These are phyloP conservation scores for Hortiboletus rubellus DNA, from an alignment of 1,284 basidiomycete species.

Conservation along the genomic window DNA sequence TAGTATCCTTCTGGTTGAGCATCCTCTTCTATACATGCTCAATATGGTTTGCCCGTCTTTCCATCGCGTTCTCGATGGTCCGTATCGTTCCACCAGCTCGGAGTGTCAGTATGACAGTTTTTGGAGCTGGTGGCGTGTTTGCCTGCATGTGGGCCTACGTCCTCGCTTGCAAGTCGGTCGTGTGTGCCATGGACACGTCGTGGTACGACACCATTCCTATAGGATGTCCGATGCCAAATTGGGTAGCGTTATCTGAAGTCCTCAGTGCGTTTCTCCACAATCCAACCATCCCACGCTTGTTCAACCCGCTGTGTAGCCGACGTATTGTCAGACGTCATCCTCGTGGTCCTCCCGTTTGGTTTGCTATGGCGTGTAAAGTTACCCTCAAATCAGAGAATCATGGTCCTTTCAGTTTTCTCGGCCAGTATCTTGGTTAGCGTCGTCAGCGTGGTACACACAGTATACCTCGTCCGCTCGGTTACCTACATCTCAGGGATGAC, in stretches of 20 bases:
- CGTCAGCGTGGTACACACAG: conserved; percentile 28
- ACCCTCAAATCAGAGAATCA: conserved; percentile 25
- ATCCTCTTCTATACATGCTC: conserved; percentile 26
- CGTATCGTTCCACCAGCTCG: conserved; percentile 27
- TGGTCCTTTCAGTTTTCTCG: conserved; percentile 33
- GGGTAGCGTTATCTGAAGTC: conserved; percentile 27
- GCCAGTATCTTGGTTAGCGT: conserved; percentile 30
- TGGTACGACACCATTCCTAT: conserved; percentile 18
- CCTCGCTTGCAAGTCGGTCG: conserved; percentile 18
- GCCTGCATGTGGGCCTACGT: conserved; percentile 24
- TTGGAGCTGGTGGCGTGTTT: conserved; percentile 9
- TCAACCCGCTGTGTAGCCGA: conserved; percentile 20
- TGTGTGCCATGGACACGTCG: conserved; percentile 16
- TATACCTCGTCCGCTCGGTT: conserved; percentile 18
- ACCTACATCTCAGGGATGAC: conserved; percentile 11
- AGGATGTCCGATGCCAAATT: conserved; percentile 20
- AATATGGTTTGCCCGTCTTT: conserved; percentile 34
- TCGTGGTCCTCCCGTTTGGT: conserved; percentile 25
- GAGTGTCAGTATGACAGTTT: background rate
- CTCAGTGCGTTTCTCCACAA: conserved; percentile 17
- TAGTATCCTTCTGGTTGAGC: conserved; percentile 23
- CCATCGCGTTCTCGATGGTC: conserved; percentile 30
- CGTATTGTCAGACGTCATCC: conserved; percentile 25
- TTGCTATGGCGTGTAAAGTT: conserved; percentile 30
- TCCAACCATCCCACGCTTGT: background rate